These are phyloP conservation scores for Cladosporium oxysporum DNA, from an alignment of 2,329 filamentous ascomycete genomes.

Conservation along the genomic window DNA sequence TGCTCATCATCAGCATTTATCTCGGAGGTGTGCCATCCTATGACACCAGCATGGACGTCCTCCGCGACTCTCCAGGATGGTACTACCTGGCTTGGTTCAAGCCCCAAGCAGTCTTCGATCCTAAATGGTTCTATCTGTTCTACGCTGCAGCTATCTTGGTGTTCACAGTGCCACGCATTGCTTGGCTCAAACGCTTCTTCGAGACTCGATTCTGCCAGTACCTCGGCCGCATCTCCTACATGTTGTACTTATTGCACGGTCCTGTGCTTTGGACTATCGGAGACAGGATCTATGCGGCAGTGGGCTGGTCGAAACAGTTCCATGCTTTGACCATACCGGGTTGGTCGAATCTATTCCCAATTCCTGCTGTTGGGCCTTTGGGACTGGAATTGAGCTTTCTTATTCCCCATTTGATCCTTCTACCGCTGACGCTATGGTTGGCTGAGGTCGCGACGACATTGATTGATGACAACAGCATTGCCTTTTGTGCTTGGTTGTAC, in stretches of 20 bases:
- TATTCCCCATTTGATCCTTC: conserved; percentile 59
- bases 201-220: conserved; percentile 62
- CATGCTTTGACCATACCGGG: conserved; percentile 54
- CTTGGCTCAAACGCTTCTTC: conserved; percentile 60
- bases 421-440: conserved; percentile 61
- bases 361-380: conserved; percentile 56
- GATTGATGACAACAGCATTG: conserved; percentile 63
- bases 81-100: conserved; percentile 58
- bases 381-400: conserved; percentile 64
- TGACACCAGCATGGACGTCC: conserved; percentile 50
- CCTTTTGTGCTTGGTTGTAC: conserved; percentile 60
- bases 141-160: conserved; percentile 58
- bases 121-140: conserved; percentile 19
- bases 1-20: conserved; percentile 56
- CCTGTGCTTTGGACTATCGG: conserved; percentile 61
- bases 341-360: conserved; percentile 61
- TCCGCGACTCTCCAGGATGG: conserved; percentile 62
- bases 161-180: conserved; percentile 57
- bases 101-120: conserved; percentile 37
- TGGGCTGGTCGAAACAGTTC: conserved; percentile 55
- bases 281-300: conserved; percentile 64
- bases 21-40: conserved; percentile 63
- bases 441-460: conserved; percentile 58
- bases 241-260: conserved; percentile 66
- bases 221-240: conserved; percentile 63